Evolutionary conservation across 2,329 filamentous ascomycete genomes (phyloP).

Genomic region (Cladosporium phlei): DNA sequence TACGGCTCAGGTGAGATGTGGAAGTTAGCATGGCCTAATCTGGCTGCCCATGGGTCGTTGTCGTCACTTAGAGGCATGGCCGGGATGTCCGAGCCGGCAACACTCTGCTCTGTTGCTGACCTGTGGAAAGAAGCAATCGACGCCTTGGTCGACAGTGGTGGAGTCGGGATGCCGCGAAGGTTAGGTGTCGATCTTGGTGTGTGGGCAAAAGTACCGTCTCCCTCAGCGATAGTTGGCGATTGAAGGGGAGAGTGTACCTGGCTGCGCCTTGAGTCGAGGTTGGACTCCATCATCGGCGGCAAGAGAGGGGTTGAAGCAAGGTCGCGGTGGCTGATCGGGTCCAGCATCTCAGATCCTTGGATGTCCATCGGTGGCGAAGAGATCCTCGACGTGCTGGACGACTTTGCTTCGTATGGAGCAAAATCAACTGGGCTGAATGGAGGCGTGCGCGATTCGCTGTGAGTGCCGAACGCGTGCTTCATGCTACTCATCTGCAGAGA

Average conservation of each 20-base stretch:
- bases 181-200: constrained; percentile 48
- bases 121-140: constrained; percentile 69
- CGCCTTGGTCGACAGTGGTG: constrained; percentile 70
- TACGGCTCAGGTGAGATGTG: constrained; percentile 81
- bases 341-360: constrained; percentile 35
- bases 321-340: constrained; percentile 50
- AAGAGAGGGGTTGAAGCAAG: constrained; percentile 78
- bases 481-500: constrained; percentile 78
- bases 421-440: constrained; percentile 24
- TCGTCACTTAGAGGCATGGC: constrained; percentile 51
- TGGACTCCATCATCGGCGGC: constrained; percentile 64
- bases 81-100: constrained; percentile 54
- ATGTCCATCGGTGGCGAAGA: constrained; percentile 20
- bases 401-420: neutral
- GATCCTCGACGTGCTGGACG: constrained; percentile 1
- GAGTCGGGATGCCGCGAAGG: constrained; percentile 53
- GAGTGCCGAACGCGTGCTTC: constrained; percentile 54
- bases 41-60: constrained; percentile 69
- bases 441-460: constrained; percentile 38
- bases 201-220: constrained; percentile 39
- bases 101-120: constrained; percentile 41
- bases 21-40: constrained; percentile 89
- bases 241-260: constrained; percentile 65
- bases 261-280: constrained; percentile 38
- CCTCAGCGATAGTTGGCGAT: constrained; percentile 71